phyloP scores from a whole-genome alignment of 352 stramenopile species.

The Phytophthora brassicae region DNA sequence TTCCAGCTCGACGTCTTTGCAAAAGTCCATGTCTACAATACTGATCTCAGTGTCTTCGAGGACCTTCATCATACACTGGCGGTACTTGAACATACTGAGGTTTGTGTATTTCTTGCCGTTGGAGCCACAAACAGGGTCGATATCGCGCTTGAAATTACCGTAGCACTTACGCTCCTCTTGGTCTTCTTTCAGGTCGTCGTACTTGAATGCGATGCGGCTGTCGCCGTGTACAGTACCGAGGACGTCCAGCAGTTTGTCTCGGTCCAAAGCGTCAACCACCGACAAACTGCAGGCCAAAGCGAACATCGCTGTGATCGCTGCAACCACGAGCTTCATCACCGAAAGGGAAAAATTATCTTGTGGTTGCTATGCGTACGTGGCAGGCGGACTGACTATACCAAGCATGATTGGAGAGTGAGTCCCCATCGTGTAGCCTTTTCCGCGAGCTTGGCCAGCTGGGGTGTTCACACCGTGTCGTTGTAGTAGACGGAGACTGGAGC shows the following conservation, averaged over 20 bases:
- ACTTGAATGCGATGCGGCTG: constrained; percentile 20
- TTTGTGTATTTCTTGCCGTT: constrained; percentile 62
- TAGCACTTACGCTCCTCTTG: constrained; percentile 39
- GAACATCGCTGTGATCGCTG: constrained; percentile 8
- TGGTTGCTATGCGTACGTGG: constrained; percentile 27
- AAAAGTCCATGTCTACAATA: constrained; percentile 46
- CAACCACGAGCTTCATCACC: constrained; percentile 13
- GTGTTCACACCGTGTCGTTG: constrained; percentile 27
- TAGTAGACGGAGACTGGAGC: constrained; percentile 4
- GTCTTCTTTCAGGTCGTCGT: constrained; percentile 25
- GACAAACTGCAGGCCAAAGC: constrained; percentile 13
- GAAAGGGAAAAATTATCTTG: constrained; percentile 25
- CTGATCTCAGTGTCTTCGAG: constrained; percentile 33
- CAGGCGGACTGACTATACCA: constrained; percentile 28
- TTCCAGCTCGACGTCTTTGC: constrained; percentile 36
- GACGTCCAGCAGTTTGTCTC: constrained; percentile 37
- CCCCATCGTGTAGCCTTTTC: constrained; percentile 31
- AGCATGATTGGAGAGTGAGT: neutral
- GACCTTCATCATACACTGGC: constrained; percentile 47
- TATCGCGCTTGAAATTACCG: constrained; percentile 48
- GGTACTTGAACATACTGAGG: constrained; percentile 54
- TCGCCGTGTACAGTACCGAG: constrained; percentile 37
- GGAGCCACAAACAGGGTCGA: constrained; percentile 51
- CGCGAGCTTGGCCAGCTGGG: constrained; percentile 20
- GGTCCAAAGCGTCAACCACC: constrained; percentile 28